Percentiles rank a stretch among this genome's conserved stretches.
Evolutionary conservation across 495 filamentous ascomycete species (phyloP).

Genomic region (Neurospora sp.): DNA sequence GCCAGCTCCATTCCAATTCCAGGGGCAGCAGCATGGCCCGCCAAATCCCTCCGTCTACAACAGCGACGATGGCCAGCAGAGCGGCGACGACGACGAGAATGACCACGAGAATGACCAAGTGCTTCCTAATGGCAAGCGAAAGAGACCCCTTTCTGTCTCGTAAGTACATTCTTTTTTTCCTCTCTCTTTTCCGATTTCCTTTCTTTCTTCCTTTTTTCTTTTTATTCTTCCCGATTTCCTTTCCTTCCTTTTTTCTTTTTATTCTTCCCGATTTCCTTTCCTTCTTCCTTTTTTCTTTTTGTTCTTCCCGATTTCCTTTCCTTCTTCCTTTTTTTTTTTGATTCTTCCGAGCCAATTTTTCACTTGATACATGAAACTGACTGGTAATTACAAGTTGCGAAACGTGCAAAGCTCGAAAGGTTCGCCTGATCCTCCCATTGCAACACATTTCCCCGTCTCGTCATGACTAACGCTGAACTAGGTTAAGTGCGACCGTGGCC

Average conservation of each 20-base stretch:
- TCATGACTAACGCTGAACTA: conserved; percentile 8
- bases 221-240: too few species aligned
- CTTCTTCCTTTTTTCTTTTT: too few species aligned
- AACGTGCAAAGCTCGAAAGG: not conserved
- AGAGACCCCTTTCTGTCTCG: conserved; percentile 50
- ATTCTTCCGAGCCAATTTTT: too few species aligned
- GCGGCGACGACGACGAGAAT: conserved; percentile 31
- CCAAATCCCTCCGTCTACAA: conserved; percentile 6
- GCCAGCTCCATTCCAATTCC: conserved; percentile 5
- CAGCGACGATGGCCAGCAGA: conserved; percentile 25
- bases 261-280: too few species aligned
- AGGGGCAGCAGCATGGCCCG: conserved; percentile 6
- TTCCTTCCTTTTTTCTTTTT: too few species aligned
- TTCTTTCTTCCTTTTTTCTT: too few species aligned
- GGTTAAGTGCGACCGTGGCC: conserved; percentile 74
- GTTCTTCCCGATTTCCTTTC: too few species aligned
- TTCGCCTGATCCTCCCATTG: not conserved
- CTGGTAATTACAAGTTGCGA: not conserved
- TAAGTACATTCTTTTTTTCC: conserved; percentile 16
- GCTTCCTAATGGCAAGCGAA: conserved; percentile 36
- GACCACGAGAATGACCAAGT: conserved; percentile 31
- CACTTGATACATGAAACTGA: too few species aligned
- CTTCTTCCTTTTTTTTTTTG: too few species aligned
- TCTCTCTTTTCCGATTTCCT: not conserved
- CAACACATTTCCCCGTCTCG: not conserved